phyloP scores from a whole-genome alignment of 1,284 basidiomycete genomes.

The Tremellales sp. region DNA sequence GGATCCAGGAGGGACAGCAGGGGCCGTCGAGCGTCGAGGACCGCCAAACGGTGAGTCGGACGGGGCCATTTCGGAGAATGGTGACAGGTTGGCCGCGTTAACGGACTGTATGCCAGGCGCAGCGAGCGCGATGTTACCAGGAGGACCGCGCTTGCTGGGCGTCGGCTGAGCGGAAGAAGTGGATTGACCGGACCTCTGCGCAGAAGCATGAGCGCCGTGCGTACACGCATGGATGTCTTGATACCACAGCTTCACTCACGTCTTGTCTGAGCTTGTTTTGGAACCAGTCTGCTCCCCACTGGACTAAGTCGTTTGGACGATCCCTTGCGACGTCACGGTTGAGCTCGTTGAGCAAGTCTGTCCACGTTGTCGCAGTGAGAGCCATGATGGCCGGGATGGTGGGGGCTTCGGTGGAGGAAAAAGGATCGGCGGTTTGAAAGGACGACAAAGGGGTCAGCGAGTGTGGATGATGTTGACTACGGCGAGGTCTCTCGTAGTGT shows the following conservation, averaged over 20 bases:
- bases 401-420: not conserved
- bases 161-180: constrained; percentile 3
- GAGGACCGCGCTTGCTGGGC: constrained; percentile 55
- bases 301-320: constrained; percentile 82
- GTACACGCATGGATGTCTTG: not conserved
- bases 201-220: no score
- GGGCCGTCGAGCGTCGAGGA: constrained; percentile 31
- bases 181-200: constrained; percentile 11
- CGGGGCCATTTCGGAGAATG: constrained; percentile 46
- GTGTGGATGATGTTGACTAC: no score
- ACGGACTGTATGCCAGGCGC: constrained; percentile 56
- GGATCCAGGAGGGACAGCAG: not conserved
- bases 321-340: constrained; percentile 78
- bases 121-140: constrained; percentile 70
- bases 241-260: constrained; percentile 42
- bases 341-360: constrained; percentile 68
- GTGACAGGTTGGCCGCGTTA: constrained; percentile 47
- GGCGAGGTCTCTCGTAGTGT: no score
- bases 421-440: not conserved
- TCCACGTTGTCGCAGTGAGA: constrained; percentile 13
- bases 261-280: constrained; percentile 53
- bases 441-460: no score
- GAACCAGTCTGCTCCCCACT: constrained; percentile 96
- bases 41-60: constrained; percentile 40
- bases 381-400: constrained; percentile 10